These are phyloP conservation scores for Solanum hybrid DNA, from an alignment of 305 asterid genomes.

Conservation along the genomic window DNA sequence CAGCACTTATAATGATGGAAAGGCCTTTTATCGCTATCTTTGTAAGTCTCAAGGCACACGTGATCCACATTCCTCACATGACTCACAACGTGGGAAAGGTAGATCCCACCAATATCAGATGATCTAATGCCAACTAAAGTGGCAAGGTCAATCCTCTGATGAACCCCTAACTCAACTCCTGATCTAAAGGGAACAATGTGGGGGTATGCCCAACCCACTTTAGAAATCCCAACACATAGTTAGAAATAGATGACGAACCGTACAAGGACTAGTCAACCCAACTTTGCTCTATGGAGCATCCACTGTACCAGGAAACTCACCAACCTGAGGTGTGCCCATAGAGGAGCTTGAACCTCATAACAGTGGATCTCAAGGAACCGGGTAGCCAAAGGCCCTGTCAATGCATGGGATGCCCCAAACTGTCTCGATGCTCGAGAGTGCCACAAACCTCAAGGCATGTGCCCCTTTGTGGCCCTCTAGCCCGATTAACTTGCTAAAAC, in stretches of 20 bases:
- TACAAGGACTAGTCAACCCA: too few relatives aligned
- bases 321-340: not conserved
- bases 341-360: not conserved
- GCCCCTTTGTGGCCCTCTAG: not conserved
- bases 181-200: not conserved
- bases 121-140: not conserved
- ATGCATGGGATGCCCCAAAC: not conserved
- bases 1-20: too few relatives aligned
- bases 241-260: not conserved
- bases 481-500: not conserved
- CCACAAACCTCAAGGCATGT: not conserved
- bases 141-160: not conserved
- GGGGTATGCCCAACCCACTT: not conserved
- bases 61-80: not conserved
- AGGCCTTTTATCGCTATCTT: too few relatives aligned
- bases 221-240: too few relatives aligned
- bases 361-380: not conserved
- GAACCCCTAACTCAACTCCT: not conserved
- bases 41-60: not conserved
- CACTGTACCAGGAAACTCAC: too few relatives aligned
- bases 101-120: not conserved
- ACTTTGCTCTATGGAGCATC: not conserved
- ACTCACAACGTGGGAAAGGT: not conserved
- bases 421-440: not conserved
- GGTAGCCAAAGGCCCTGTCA: not conserved